These are phyloP conservation scores for Clonostachys sp. DNA, from an alignment of 2,329 filamentous ascomycete genomes.

Conservation along the genomic window DNA sequence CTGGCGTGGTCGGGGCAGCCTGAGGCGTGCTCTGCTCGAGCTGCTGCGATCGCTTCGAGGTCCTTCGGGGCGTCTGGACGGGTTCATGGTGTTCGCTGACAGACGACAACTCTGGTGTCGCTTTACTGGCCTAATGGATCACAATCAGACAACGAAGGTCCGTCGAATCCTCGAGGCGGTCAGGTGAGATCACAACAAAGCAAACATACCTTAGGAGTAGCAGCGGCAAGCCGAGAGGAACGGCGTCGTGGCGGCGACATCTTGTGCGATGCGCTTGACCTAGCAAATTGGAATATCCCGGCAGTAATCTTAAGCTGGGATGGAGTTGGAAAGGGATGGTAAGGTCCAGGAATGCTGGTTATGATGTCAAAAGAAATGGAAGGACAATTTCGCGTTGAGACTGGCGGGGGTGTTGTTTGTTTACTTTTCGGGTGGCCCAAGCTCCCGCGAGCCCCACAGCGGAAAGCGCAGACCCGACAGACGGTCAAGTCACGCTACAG, in stretches of 20 bases:
- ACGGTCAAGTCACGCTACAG: too few relatives aligned
- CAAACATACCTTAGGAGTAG: conserved; percentile 25
- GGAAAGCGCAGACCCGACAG: too few relatives aligned
- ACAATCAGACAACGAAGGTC: neutral
- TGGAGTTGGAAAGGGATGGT: conserved; percentile 1
- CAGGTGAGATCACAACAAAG: neutral
- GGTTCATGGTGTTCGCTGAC: conserved; percentile 37
- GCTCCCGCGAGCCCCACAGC: neutral
- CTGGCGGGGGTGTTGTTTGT: conserved; percentile 4
- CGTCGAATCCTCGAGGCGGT: too few relatives aligned
- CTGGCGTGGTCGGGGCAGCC: conserved; percentile 51
- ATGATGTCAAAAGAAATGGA: conserved; percentile 11
- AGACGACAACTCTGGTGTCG: conserved; percentile 28
- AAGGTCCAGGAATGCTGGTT: conserved; percentile 4
- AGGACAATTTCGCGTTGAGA: conserved; percentile 1
- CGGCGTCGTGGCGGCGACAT: conserved; percentile 38
- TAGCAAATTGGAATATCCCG: neutral
- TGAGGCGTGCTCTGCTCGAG: conserved; percentile 7
- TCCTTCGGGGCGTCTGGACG: conserved; percentile 11
- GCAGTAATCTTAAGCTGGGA: conserved; percentile 1
- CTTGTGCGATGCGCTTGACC: conserved; percentile 7
- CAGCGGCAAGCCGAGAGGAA: conserved; percentile 32
- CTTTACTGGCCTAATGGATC: conserved; percentile 11
- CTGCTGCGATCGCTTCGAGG: neutral
- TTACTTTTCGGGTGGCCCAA: conserved; percentile 6